Percentiles rank a stretch among this genome's conserved stretches.
Conservation (phyloP, 345 rosid genomes). For the Citrus maxima region DNA sequence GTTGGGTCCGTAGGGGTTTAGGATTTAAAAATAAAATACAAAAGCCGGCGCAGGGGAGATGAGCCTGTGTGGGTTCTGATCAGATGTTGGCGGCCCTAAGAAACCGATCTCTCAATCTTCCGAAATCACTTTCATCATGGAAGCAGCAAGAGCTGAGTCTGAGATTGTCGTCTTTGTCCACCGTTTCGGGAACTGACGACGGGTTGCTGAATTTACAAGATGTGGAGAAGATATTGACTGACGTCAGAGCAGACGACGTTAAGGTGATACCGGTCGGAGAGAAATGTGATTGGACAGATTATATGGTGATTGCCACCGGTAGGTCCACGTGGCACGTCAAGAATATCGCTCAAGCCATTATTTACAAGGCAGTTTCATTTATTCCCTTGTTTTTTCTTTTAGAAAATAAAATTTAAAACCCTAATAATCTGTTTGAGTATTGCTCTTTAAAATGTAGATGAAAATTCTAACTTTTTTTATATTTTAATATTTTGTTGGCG, state of each 20-base stretch:
- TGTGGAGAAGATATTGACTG: conserved; percentile 74
- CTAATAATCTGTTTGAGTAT: background rate
- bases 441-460: background rate
- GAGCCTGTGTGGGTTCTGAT: background rate
- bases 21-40: background rate
- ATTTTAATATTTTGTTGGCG: background rate
- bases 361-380: conserved; percentile 45
- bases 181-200: background rate
- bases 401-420: background rate
- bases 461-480: background rate
- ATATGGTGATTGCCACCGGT: conserved; percentile 81
- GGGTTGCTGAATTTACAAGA: conserved; percentile 49
- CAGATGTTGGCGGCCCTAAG: conserved; percentile 47
- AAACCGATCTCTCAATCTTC: conserved; percentile 16
- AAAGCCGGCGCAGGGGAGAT: background rate
- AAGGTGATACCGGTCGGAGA: conserved; percentile 56
- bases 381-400: background rate
- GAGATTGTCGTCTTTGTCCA: conserved; percentile 22
- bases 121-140: conserved; percentile 18
- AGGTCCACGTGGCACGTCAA: conserved; percentile 87
- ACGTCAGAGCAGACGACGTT: conserved; percentile 78
- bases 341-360: conserved; percentile 82
- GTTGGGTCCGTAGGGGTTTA: background rate
- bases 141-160: conserved; percentile 13
- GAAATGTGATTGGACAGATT: conserved; percentile 66